These are phyloP conservation scores for Eudorina sp. DNA, from an alignment of 139 green algal genomes.

Conservation along the genomic window DNA sequence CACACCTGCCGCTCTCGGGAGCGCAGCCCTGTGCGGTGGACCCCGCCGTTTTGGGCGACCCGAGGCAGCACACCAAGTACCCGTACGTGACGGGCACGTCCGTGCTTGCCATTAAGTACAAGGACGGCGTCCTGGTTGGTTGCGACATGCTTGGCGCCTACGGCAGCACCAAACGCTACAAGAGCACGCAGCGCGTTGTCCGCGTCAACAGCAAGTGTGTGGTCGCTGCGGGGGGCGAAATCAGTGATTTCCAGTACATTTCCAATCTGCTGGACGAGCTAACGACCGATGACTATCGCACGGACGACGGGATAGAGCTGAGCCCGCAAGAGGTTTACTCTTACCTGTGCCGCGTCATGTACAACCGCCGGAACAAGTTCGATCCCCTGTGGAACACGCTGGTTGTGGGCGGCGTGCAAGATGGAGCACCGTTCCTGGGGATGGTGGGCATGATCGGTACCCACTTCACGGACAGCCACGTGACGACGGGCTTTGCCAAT, in stretches of 20 bases:
- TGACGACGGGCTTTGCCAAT: constrained; percentile 94
- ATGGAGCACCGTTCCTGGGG: constrained; percentile 86
- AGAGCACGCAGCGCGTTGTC: constrained; percentile 89
- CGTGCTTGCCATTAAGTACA: constrained; percentile 96
- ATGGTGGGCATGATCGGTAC: constrained; percentile 94
- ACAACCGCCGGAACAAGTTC: constrained; percentile 94
- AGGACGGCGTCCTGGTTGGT: constrained; percentile 95
- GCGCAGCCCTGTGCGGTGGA: constrained; percentile 83
- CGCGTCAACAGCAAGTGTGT: constrained; percentile 82
- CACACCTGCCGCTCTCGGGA: constrained; percentile 72
- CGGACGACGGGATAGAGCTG: constrained; percentile 83
- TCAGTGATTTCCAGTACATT: constrained; percentile 97
- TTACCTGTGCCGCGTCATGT: constrained; percentile 96
- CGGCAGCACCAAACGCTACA: constrained; percentile 98
- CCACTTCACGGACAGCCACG: constrained; percentile 85
- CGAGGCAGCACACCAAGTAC: constrained; percentile 77
- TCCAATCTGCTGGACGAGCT: constrained; percentile 92
- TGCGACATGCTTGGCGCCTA: constrained; percentile 96
- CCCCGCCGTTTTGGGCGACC: constrained; percentile 49
- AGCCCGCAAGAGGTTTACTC: constrained; percentile 80
- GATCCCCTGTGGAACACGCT: constrained; percentile 98
- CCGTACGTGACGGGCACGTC: constrained; percentile 97
- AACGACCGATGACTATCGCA: constrained; percentile 88
- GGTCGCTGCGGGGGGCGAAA: constrained; percentile 91
- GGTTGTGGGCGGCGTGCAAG: constrained; percentile 84